These are phyloP conservation scores for Penicillium sp. DNA, from an alignment of 2,329 filamentous ascomycete species.

Conservation along the genomic window DNA sequence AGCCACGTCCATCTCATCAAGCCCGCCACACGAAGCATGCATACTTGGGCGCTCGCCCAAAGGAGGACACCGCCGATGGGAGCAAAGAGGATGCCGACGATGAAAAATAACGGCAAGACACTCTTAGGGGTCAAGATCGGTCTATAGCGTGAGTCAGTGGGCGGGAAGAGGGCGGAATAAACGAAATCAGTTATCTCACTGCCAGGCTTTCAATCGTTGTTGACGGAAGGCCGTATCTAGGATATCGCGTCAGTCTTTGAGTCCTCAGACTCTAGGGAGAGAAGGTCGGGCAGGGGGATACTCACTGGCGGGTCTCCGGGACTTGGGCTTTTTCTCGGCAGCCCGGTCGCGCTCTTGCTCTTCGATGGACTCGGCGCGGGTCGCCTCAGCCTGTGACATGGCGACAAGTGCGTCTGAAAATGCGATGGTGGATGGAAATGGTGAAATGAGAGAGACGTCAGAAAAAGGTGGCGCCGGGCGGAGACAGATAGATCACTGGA, in stretches of 20 bases:
- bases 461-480: constrained; percentile 26
- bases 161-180: neutral
- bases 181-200: constrained; percentile 59
- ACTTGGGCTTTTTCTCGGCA: constrained; percentile 78
- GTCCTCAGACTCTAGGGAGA: neutral
- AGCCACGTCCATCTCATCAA: neutral
- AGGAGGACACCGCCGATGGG: constrained; percentile 85
- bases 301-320: constrained; percentile 83
- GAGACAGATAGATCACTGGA: constrained; percentile 19
- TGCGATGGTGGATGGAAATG: constrained; percentile 2
- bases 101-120: constrained; percentile 86
- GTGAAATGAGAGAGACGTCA: constrained; percentile 20
- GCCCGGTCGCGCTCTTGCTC: constrained; percentile 43
- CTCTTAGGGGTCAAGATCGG: constrained; percentile 95
- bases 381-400: constrained; percentile 46
- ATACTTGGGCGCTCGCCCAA: constrained; percentile 77
- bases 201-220: constrained; percentile 97
- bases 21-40: constrained; percentile 28
- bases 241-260: constrained; percentile 13
- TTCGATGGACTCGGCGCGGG: constrained; percentile 44
- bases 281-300: constrained; percentile 2
- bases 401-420: constrained; percentile 11
- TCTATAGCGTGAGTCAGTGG: constrained; percentile 48
- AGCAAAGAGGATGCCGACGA: constrained; percentile 85
- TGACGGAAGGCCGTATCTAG: constrained; percentile 94